These are phyloP conservation scores for Heterobasidion occidentale DNA, from an alignment of 1,284 basidiomycete genomes.

Conservation along the genomic window DNA sequence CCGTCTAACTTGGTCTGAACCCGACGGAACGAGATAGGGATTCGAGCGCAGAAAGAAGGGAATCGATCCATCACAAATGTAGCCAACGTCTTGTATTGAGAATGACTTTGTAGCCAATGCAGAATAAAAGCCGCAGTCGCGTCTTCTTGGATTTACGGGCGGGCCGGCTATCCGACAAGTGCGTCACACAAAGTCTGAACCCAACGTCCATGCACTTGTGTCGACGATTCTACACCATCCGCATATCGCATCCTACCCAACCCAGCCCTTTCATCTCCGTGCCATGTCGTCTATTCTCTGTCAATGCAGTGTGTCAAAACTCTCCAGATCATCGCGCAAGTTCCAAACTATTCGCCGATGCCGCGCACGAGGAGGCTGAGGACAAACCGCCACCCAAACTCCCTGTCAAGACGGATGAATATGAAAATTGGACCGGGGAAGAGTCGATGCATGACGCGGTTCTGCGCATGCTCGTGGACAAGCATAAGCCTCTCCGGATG, in stretches of 20 bases:
- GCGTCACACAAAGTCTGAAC: not conserved
- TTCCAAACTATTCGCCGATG: slow-evolving; percentile 67
- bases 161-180: no score
- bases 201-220: not conserved
- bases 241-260: no score
- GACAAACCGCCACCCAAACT: slow-evolving; percentile 22
- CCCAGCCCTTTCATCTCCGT: not conserved
- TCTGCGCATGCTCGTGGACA: slow-evolving; percentile 80
- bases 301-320: not conserved
- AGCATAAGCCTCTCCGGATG: slow-evolving; percentile 71
- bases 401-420: slow-evolving; percentile 29
- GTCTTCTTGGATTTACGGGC: no score
- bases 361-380: slow-evolving; percentile 38
- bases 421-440: slow-evolving; percentile 72
- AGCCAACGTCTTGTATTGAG: not conserved
- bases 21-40: no score
- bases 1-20: slow-evolving; percentile 75
- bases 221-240: not conserved
- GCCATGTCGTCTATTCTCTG: not conserved
- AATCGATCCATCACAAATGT: not conserved
- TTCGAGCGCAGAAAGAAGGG: not conserved
- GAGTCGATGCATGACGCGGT: slow-evolving; percentile 69
- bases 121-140: no score
- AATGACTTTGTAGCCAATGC: not conserved
- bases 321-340: slow-evolving; percentile 33